Evolutionary conservation across 2,329 filamentous ascomycete species (phyloP).

Genomic region (Botryotinia convoluta): DNA sequence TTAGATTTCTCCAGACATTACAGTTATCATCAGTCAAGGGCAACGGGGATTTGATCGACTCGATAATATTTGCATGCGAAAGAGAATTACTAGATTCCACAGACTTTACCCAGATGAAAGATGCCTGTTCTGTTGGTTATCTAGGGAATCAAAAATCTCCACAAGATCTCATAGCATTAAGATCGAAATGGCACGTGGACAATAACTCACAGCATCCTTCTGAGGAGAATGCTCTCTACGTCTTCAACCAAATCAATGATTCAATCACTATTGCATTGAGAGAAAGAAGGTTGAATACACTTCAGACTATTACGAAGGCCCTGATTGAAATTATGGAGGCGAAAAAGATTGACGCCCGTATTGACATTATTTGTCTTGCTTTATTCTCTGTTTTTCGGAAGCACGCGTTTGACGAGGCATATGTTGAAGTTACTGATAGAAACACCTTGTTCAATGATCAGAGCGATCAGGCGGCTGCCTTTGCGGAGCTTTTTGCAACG

Average conservation of each 20-base stretch:
- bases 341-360: constrained; percentile 43
- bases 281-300: constrained; percentile 16
- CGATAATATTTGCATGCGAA: constrained; percentile 14
- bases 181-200: constrained; percentile 44
- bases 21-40: constrained; percentile 3
- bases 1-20: constrained; percentile 17
- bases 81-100: constrained; percentile 18
- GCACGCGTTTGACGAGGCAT: constrained; percentile 59
- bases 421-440: constrained; percentile 60
- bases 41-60: background rate
- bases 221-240: constrained; percentile 35
- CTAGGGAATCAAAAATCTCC: constrained; percentile 41
- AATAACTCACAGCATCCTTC: constrained; percentile 42
- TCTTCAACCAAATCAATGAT: constrained; percentile 42
- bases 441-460: constrained; percentile 60
- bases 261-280: constrained; percentile 28
- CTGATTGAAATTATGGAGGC: constrained; percentile 8
- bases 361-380: constrained; percentile 55
- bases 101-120: constrained; percentile 40
- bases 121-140: constrained; percentile 42
- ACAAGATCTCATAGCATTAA: constrained; percentile 40
- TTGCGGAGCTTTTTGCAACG: constrained; percentile 60
- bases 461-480: constrained; percentile 60
- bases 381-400: constrained; percentile 57
- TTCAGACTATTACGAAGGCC: constrained; percentile 9